phyloP scores from a whole-genome alignment of 2,329 filamentous ascomycete species.

The Neonectria punicea region DNA sequence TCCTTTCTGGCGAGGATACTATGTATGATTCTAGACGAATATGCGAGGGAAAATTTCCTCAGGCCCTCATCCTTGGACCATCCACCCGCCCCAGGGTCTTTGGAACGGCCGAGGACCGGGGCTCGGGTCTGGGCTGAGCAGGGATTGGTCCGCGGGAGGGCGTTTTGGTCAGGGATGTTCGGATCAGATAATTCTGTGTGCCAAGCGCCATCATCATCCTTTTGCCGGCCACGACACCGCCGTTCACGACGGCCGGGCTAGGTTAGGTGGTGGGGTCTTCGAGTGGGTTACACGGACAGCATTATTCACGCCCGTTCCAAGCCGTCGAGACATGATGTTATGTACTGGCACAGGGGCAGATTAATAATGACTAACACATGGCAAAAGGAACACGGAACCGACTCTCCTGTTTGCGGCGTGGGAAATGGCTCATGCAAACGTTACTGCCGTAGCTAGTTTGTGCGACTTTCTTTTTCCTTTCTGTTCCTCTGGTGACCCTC shows the following conservation, averaged over 20 bases:
- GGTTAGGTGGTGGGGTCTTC: background rate
- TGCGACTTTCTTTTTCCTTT: background rate
- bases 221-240: background rate
- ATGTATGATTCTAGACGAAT: background rate
- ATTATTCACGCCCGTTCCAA: background rate
- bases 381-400: background rate
- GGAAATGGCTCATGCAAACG: constrained; percentile 21
- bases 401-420: constrained; percentile 1
- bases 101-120: background rate
- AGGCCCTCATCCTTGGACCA: background rate
- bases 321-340: background rate
- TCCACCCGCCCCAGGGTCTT: background rate
- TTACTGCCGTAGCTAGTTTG: background rate
- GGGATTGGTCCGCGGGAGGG: constrained; percentile 20
- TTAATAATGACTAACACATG: too few species aligned
- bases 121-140: background rate
- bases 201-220: background rate
- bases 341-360: background rate
- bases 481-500: background rate
- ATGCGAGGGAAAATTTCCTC: background rate
- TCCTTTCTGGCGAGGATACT: background rate
- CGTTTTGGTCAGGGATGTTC: constrained; percentile 33
- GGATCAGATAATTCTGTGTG: constrained; percentile 52
- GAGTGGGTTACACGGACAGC: background rate
- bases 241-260: background rate